Percentiles rank a stretch among this genome's conserved stretches.
Evolutionary conservation across 179 eudicot species (phyloP).

Genomic region (Carnegiea gigantea): DNA sequence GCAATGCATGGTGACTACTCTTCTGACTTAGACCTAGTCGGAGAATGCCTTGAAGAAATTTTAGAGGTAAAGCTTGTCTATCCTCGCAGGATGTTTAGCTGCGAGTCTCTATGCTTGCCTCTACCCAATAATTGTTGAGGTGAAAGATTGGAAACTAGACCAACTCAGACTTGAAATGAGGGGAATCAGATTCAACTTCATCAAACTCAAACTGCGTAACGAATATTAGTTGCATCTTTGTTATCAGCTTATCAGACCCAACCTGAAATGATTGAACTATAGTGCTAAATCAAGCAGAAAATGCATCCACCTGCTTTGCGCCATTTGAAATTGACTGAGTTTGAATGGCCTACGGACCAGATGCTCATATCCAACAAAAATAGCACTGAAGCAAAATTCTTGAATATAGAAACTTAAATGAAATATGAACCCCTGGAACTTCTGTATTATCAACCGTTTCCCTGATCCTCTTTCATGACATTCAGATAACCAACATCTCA

Average conservation of each 20-base stretch:
- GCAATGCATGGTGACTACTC: conserved; percentile 63
- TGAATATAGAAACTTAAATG: no score
- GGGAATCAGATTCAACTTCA: neutral
- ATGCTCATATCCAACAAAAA: no score
- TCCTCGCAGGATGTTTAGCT: neutral
- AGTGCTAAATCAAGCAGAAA: neutral
- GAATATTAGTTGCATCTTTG: neutral
- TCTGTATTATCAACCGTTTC: neutral
- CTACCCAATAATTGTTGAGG: neutral
- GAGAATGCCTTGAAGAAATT: conserved; percentile 34
- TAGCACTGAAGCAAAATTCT: no score
- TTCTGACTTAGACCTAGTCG: conserved; percentile 44
- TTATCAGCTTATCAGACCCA: neutral
- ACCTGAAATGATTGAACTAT: neutral
- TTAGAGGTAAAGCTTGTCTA: conserved; percentile 47
- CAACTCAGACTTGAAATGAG: neutral
- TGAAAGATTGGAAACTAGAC: neutral
- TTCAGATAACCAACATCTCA: conserved; percentile 32
- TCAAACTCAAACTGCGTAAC: neutral
- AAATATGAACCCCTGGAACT: no score
- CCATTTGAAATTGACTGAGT: no score
- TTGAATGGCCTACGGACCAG: no score
- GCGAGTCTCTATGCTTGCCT: neutral
- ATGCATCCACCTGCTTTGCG: no score
- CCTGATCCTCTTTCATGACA: neutral